Conservation (phyloP, 305 asterid species). For the Fraxinus greggii region DNA sequence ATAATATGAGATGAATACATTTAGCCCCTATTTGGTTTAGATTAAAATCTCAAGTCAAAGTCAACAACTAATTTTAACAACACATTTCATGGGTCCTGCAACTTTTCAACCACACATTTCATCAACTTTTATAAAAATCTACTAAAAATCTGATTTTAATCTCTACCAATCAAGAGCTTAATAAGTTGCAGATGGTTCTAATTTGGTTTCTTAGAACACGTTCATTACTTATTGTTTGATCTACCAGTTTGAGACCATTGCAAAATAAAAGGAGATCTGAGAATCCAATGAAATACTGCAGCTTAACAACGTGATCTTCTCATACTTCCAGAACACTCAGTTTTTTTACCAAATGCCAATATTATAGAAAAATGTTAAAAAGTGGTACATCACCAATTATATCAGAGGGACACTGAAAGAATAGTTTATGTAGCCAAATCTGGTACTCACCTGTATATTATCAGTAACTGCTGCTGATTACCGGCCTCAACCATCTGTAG, state of each 20-base stretch:
- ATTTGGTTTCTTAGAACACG: constrained; percentile 5
- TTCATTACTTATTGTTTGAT: constrained; percentile 6
- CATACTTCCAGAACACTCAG: not conserved
- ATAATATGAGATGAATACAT: not conserved
- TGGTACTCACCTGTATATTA: constrained; percentile 63
- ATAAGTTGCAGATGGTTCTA: constrained; percentile 1
- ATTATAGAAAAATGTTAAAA: not conserved
- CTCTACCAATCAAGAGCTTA: not conserved
- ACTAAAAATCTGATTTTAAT: no score
- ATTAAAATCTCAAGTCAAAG: no score
- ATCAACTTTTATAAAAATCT: no score
- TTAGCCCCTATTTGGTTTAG: no score
- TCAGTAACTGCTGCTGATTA: constrained; percentile 73
- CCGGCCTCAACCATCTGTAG: constrained; percentile 95
- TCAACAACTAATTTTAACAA: no score
- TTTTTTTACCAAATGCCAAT: not conserved
- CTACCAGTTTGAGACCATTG: not conserved
- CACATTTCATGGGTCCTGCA: no score
- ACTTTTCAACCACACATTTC: no score
- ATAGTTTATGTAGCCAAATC: not conserved
- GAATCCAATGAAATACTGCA: not conserved
- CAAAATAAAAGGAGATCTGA: constrained; percentile 4
- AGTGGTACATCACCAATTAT: not conserved
- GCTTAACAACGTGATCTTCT: not conserved
- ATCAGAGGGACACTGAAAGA: not conserved